phyloP scores from a whole-genome alignment of 2,329 filamentous ascomycete genomes.

The Hypomyces perniciosus region DNA sequence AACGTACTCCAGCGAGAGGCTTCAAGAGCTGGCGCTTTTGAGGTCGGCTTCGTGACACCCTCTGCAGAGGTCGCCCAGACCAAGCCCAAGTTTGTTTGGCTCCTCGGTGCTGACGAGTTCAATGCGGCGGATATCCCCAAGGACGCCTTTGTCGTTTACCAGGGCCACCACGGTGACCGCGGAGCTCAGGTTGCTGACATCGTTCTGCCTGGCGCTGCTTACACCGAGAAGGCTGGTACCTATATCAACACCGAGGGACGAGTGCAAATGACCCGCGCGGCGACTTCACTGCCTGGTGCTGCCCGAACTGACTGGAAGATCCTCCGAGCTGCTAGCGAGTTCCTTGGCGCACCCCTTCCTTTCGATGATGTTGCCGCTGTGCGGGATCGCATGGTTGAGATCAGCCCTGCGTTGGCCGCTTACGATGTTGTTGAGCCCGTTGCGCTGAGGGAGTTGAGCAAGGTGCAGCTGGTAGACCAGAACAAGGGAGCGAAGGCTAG shows the following conservation, averaged over 20 bases:
- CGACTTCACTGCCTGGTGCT: constrained; percentile 81
- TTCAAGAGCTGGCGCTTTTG: constrained; percentile 87
- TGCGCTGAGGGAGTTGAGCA: constrained; percentile 69
- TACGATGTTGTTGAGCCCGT: constrained; percentile 89
- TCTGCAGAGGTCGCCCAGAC: constrained; percentile 76
- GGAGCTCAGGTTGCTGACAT: constrained; percentile 92
- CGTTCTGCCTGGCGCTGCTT: constrained; percentile 87
- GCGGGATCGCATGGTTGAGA: constrained; percentile 89
- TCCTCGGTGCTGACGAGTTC: constrained; percentile 92
- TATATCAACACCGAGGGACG: constrained; percentile 98
- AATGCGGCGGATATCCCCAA: constrained; percentile 81
- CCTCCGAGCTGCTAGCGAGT: constrained; percentile 85
- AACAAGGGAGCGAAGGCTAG: constrained; percentile 81
- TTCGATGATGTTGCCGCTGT: constrained; percentile 90
- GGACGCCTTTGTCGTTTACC: constrained; percentile 94
- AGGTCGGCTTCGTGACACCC: constrained; percentile 88
- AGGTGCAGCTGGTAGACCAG: constrained; percentile 90
- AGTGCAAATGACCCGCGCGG: constrained; percentile 87
- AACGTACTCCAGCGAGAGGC: constrained; percentile 93
- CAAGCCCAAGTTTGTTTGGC: constrained; percentile 91
- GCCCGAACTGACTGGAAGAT: constrained; percentile 99
- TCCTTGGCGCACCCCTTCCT: constrained; percentile 76
- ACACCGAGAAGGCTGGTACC: constrained; percentile 93
- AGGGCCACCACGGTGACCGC: constrained; percentile 93
- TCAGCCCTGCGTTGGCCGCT: constrained; percentile 80